phyloP scores from a whole-genome alignment of 805 yeast species.

The Yamadazyma paraphyllophila region DNA sequence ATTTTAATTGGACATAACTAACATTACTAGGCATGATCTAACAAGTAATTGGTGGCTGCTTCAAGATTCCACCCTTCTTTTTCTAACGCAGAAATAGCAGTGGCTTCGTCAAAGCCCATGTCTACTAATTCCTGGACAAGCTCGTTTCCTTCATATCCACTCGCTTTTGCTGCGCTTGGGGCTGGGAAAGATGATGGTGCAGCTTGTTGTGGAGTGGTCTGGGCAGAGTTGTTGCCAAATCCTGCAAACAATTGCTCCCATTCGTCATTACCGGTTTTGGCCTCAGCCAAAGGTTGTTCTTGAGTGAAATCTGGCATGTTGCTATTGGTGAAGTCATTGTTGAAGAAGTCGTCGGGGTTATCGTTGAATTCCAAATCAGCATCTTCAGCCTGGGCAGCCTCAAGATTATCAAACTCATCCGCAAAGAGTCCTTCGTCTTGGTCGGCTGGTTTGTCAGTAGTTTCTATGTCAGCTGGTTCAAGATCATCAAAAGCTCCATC shows the following conservation, averaged over 20 bases:
- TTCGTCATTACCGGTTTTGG: constrained; percentile 55
- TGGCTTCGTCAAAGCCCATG: constrained; percentile 79
- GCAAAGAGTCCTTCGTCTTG: constrained; percentile 32
- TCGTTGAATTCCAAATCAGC: constrained; percentile 21
- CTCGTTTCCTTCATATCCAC: constrained; percentile 16
- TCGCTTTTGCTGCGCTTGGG: constrained; percentile 4
- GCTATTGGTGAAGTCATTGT: constrained; percentile 30
- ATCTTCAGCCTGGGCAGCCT: constrained; percentile 34
- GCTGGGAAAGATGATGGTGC: not conserved
- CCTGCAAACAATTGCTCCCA: constrained; percentile 96
- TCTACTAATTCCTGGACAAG: constrained; percentile 79
- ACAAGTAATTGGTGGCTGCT: constrained; percentile 80
- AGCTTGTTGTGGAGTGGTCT: constrained; percentile 14
- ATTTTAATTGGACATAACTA: not conserved
- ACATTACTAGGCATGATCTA: constrained; percentile 59
- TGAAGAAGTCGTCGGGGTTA: constrained; percentile 17
- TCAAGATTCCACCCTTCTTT: constrained; percentile 72
- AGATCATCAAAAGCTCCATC: constrained; percentile 39
- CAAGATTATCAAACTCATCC: constrained; percentile 39
- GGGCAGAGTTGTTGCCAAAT: constrained; percentile 53
- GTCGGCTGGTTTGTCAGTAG: constrained; percentile 2
- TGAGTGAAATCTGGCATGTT: constrained; percentile 31
- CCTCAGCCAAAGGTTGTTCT: constrained; percentile 33
- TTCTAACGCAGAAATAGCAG: constrained; percentile 66
- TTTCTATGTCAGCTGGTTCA: constrained; percentile 15